Conservation (phyloP, 768 basidiomycete genomes). For the Hericium alpestre region DNA sequence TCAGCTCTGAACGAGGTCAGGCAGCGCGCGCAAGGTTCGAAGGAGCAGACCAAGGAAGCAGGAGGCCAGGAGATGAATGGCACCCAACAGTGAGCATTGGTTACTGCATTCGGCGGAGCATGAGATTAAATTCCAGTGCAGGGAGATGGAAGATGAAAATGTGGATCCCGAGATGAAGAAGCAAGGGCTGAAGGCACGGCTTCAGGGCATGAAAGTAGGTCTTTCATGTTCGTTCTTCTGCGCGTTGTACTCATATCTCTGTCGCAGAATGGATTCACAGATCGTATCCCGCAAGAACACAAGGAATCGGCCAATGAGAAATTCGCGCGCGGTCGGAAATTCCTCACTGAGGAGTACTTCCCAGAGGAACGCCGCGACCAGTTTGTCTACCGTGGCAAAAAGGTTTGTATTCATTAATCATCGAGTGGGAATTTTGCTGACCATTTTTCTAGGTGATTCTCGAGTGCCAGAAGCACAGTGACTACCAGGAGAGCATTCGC, state of each 20-base stretch:
- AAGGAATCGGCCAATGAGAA: constrained; percentile 46
- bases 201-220: constrained; percentile 22
- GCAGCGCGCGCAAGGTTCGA: constrained; percentile 3
- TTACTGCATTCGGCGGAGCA: too few species aligned
- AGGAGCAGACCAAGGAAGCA: background rate
- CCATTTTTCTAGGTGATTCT: constrained; percentile 50
- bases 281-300: constrained; percentile 60
- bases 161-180: constrained; percentile 30
- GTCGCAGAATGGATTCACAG: constrained; percentile 31
- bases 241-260: background rate
- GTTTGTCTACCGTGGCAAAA: constrained; percentile 89
- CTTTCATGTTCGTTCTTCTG: background rate
- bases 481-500: constrained; percentile 74
- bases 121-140: background rate
- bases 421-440: background rate
- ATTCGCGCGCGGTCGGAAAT: constrained; percentile 48
- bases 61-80: constrained; percentile 15
- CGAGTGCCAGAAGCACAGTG: constrained; percentile 86
- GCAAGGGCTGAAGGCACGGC: constrained; percentile 20
- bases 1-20: constrained; percentile 12
- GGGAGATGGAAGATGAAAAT: constrained; percentile 19
- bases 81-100: constrained; percentile 8
- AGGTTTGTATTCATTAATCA: constrained; percentile 33
- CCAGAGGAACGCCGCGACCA: constrained; percentile 85
- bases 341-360: constrained; percentile 77